Evolutionary conservation across 768 basidiomycete species (phyloP), one percentile per base, ranked within the genome.

Genomic region (Pluteus cervinus): DNA sequence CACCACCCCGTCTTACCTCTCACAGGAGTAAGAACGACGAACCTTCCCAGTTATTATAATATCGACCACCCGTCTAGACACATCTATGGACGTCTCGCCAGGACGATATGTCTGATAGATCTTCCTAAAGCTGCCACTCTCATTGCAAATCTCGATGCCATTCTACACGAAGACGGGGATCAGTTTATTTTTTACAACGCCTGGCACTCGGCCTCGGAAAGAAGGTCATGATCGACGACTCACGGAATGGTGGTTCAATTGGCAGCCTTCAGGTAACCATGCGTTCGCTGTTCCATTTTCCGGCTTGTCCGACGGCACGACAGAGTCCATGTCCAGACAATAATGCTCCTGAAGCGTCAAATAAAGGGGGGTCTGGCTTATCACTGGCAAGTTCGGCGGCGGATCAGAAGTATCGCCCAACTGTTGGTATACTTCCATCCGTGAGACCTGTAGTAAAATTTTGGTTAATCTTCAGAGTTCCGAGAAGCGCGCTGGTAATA

Each of bases 21-120:
- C n/a, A n/a, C n/a, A n/a, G 29, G 12, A 4, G 38, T 24, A 29
- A 26, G 12, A 28, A n/a, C 16, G 10, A 60, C 66, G 10, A 39
- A 75, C 76, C 56, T 65, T 58, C 26, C 75, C 76, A 4, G 69
- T 72, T 33, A 79, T 63, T 39, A 78, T 66, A 33, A 78, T 58
- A 50, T 79, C 76, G 7, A 54, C 53, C 22, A 62, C 50, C 18
- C 51, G 54, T 37, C 52, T 50, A 23, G 28, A 46, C 20, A 45
- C 40, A 25, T 26, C 36, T 37, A 24, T 37, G 40, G 50, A 36
- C 22, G 41, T 38, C 25, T 45, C 41, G 8, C 51, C 58, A 17
- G 33, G 45, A 18, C 45, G 50, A 37, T 54, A 53, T 1, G 65
- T 68, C 25, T 59, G 52, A 41, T 78, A 78, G 35, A 50, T 57